A percentile compares a stretch with the other conserved stretches of the same genome.
Conservation (phyloP, 345 rosid species). For the Acer campestre region DNA sequence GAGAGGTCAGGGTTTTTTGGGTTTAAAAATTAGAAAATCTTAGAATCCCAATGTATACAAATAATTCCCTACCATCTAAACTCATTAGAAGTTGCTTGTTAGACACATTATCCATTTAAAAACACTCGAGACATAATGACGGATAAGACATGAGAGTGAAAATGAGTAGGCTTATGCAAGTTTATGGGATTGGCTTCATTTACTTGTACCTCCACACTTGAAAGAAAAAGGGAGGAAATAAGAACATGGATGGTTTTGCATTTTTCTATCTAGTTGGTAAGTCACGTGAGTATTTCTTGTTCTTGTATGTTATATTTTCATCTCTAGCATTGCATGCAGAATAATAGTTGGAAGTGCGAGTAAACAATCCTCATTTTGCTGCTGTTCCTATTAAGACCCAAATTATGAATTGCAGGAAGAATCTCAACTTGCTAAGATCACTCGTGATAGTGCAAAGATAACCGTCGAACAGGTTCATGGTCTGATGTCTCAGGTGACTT, state of each 20-base stretch:
- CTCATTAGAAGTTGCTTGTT: background rate
- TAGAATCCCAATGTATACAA: background rate
- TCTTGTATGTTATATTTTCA: too few species aligned
- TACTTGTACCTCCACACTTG: background rate
- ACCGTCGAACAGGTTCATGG: constrained; percentile 99
- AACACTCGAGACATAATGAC: background rate
- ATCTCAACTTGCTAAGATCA: constrained; percentile 94
- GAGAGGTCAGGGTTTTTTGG: background rate
- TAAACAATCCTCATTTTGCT: too few species aligned
- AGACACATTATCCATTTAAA: background rate
- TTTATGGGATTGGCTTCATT: background rate
- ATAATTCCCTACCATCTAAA: background rate
- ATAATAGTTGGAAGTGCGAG: too few species aligned
- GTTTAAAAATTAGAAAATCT: background rate
- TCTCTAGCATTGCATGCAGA: too few species aligned
- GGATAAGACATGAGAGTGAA: background rate
- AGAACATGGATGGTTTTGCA: too few species aligned
- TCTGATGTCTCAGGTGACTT: constrained; percentile 91
- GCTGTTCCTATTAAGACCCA: background rate
- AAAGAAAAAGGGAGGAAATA: background rate
- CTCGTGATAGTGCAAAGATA: constrained; percentile 95
- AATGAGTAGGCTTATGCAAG: background rate
- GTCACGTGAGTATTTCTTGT: too few species aligned
- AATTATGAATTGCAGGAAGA: constrained; percentile 69
- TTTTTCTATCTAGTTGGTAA: too few species aligned